phyloP scores from a whole-genome alignment of 305 asterid species.

The Fraxinus ornus region DNA sequence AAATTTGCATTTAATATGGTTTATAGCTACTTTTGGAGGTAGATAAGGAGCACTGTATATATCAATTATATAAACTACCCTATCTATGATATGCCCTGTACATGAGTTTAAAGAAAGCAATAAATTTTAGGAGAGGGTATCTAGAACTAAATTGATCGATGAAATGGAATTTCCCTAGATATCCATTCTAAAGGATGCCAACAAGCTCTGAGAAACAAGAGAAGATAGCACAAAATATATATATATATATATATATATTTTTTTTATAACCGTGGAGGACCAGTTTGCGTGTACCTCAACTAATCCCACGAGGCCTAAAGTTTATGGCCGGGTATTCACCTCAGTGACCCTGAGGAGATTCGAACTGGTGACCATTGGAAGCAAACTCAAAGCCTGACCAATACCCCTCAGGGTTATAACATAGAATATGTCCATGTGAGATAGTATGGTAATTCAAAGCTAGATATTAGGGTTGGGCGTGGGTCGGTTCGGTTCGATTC shows the following conservation, averaged over 20 bases:
- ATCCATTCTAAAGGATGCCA: not conserved
- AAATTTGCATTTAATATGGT: not conserved
- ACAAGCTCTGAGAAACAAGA: not conserved
- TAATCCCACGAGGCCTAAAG: no score
- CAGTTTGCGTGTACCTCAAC: no score
- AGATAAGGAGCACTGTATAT: not conserved
- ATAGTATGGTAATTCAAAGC: not conserved
- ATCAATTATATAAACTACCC: not conserved
- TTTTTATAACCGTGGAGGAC: no score
- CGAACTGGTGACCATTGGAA: no score
- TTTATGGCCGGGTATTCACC: no score
- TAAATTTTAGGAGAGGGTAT: not conserved
- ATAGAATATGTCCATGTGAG: not conserved
- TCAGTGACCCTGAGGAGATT: no score
- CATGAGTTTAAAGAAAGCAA: not conserved
- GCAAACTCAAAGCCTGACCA: no score
- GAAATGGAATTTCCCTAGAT: not conserved
- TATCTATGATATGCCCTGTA: not conserved
- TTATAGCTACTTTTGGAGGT: not conserved
- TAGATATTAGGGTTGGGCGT: no score
- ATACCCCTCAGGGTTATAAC: not conserved
- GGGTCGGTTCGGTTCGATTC: no score
- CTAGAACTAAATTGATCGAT: not conserved
- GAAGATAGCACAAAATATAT: not conserved
- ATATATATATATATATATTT: no score